Evolutionary conservation across 208 protist species (phyloP).

Genomic region (Leishmania martiniquensis): DNA sequence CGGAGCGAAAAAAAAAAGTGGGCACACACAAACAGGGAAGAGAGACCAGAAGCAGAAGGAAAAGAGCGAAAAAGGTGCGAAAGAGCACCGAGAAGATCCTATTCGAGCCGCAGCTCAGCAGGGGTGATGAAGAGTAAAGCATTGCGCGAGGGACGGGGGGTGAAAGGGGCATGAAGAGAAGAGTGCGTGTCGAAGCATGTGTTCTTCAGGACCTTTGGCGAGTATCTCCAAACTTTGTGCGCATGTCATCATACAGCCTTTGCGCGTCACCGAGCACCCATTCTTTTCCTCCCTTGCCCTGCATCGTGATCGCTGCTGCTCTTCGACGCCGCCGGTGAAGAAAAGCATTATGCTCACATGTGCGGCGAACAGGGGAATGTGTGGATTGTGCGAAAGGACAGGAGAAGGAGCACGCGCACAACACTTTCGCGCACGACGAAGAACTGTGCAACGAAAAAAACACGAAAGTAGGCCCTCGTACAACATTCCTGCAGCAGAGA

Average conservation of each 20-base stretch:
- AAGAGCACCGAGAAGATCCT: constrained; percentile 10
- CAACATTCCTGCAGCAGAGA: neutral
- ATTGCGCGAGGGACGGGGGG: neutral
- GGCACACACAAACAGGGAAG: neutral
- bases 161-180: neutral
- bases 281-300: neutral
- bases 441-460: neutral
- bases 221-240: neutral
- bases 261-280: neutral
- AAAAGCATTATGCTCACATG: neutral
- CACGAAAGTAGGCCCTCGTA: neutral
- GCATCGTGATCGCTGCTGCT: neutral
- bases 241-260: neutral
- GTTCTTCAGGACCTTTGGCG: neutral
- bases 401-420: neutral
- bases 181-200: neutral
- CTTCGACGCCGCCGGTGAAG: neutral
- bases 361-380: neutral
- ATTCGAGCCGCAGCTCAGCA: neutral
- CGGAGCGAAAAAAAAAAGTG: too few relatives aligned
- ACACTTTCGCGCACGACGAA: neutral
- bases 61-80: neutral
- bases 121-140: constrained; percentile 2
- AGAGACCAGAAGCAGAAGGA: neutral
- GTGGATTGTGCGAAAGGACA: neutral